Evolutionary conservation across 148 eudicot genomes (phyloP), one percentile per base, ranked within the genome.

Genomic region (Polygonum maritimum): DNA sequence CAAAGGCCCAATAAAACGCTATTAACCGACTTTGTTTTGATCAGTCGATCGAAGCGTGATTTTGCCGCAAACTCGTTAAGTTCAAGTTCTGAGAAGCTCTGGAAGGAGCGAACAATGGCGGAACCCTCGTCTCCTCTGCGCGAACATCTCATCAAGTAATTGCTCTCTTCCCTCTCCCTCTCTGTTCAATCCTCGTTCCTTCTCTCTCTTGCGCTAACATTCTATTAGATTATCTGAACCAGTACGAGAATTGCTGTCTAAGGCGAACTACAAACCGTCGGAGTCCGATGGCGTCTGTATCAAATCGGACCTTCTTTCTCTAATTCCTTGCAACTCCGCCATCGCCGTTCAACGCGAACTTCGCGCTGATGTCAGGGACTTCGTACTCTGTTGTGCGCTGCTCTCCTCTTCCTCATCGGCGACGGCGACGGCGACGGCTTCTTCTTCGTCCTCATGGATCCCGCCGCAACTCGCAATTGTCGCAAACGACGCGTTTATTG

Each of bases 261-360:
- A 49, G 76, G 75, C 96, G 22, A 82, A 73, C 2, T 90, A 90
- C 87, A 81, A 77, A 55, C 89, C 92, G 1, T 90, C 96, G 12
- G 81, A 85, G 71, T 74, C 78, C 79, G 69, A 85, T 52, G 77
- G 85, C 48, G 78, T 89, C 75, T 90, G 94, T 45, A 57, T 95
- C 82, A 95, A 95, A 81, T 81, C 96, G 40, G 69, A 75, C 16
- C 86, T 95, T 63, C 76, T 81, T n/a, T 83, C 90, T 48, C 97
- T 95, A 54, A 82, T 95, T 38, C 87, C 94, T 7, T 19, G 79
- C 11, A 45, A 78, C 70, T 65, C 78, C n/a, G 39, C 14, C 79
- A 22, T 48, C 77, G 7, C 81, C 77, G 40, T 78, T 35, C 26
- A 73, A 3, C 16, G 49, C 76, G 62, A 78, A 11, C 21, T 72